These are phyloP conservation scores for Umbelopsis vinacea DNA, from an alignment of 192 early-diverging fungal species.

Conservation along the genomic window DNA sequence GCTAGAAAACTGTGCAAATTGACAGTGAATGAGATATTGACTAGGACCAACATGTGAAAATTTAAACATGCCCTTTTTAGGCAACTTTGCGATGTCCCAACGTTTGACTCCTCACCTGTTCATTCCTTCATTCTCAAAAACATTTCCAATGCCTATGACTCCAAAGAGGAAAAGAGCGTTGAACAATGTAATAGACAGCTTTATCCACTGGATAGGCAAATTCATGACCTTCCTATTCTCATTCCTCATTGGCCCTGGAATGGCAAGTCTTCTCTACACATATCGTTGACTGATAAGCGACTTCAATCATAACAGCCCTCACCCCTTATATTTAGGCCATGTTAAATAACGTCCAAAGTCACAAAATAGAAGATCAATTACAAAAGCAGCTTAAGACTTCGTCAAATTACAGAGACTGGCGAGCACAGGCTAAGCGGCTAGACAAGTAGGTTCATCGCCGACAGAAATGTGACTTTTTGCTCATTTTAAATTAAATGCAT, in stretches of 20 bases:
- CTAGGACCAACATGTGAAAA: conserved; percentile 7
- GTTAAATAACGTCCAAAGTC: neutral
- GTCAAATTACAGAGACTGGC: conserved; percentile 58
- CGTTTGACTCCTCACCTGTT: neutral
- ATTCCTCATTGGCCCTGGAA: conserved; percentile 13
- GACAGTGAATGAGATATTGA: too few relatives aligned
- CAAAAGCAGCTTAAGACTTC: conserved; percentile 48
- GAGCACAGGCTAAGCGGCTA: conserved; percentile 48
- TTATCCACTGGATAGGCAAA: neutral
- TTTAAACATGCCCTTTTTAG: conserved; percentile 1
- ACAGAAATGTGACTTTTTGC: too few relatives aligned
- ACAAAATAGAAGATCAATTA: conserved; percentile 45
- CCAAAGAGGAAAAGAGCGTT: neutral
- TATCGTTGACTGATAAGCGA: neutral
- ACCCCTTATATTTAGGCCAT: neutral
- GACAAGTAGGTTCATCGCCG: conserved; percentile 40
- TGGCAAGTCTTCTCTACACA: neutral
- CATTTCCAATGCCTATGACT: neutral
- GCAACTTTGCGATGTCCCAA: neutral
- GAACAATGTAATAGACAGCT: neutral
- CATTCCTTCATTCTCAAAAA: neutral
- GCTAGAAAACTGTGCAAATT: too few relatives aligned
- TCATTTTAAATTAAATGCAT: neutral
- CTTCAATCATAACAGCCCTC: neutral
- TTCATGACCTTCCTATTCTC: neutral